Evolutionary conservation across 805 yeast species (phyloP).

Genomic region (Maudiozyma pseudohumilis): DNA sequence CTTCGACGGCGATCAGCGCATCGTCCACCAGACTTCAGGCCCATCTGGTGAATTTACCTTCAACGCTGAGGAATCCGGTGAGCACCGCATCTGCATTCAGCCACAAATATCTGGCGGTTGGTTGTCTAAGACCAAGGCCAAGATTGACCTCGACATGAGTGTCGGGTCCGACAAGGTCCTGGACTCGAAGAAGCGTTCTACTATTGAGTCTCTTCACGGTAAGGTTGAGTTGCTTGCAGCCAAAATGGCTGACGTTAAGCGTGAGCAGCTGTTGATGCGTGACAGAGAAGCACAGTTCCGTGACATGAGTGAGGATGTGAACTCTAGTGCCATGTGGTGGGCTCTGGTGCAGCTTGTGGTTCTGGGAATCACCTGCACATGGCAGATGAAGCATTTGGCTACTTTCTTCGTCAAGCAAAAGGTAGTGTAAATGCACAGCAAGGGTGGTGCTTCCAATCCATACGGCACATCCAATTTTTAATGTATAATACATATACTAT

Average conservation of each 20-base stretch:
- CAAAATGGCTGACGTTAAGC: constrained; percentile 49
- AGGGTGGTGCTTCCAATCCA: no score
- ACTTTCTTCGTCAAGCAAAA: constrained; percentile 73
- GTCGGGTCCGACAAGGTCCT: constrained; percentile 56
- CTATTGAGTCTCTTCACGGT: constrained; percentile 45
- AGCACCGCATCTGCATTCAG: constrained; percentile 62
- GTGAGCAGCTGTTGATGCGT: constrained; percentile 60
- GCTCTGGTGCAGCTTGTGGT: constrained; percentile 56
- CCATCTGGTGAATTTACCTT: constrained; percentile 63
- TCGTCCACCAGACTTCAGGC: constrained; percentile 56
- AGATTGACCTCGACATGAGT: constrained; percentile 54
- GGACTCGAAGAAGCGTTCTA: constrained; percentile 57
- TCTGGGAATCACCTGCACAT: constrained; percentile 55
- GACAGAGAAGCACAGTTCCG: constrained; percentile 68
- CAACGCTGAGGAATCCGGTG: constrained; percentile 67
- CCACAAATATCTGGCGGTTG: constrained; percentile 52
- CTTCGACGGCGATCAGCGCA: constrained; percentile 68
- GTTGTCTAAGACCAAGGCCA: constrained; percentile 48
- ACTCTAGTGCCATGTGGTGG: constrained; percentile 65
- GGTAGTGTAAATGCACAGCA: constrained; percentile 27
- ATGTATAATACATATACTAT: no score
- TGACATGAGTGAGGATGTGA: constrained; percentile 61
- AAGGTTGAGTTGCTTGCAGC: constrained; percentile 46
- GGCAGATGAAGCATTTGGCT: constrained; percentile 68
- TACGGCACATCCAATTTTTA: no score